phyloP scores from a whole-genome alignment of 495 filamentous ascomycete genomes.

The Bacidia rubella region DNA sequence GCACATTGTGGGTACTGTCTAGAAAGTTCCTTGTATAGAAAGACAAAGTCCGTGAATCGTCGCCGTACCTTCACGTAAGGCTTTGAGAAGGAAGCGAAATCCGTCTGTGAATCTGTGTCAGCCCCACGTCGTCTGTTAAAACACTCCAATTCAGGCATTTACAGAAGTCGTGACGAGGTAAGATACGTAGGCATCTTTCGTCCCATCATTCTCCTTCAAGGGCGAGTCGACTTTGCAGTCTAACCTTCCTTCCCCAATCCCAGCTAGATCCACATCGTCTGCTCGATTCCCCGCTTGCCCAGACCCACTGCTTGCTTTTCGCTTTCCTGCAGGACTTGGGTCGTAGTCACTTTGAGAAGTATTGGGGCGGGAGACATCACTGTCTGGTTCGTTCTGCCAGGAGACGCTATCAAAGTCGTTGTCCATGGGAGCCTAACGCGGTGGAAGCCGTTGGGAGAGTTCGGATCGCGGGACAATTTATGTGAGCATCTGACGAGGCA shows the following conservation, averaged over 20 bases:
- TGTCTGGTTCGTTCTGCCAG: slow-evolving; percentile 39
- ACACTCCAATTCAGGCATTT: slow-evolving; percentile 20
- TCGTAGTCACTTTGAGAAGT: slow-evolving; percentile 27
- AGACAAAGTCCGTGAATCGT: slow-evolving; percentile 94
- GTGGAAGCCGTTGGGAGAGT: background rate
- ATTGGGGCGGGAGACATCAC: slow-evolving; percentile 35
- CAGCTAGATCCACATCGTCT: slow-evolving; percentile 48
- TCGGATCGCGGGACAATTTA: too few species aligned
- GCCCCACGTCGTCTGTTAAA: background rate
- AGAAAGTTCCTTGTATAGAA: slow-evolving; percentile 79
- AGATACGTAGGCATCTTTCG: slow-evolving; percentile 91
- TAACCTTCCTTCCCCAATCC: slow-evolving; percentile 65
- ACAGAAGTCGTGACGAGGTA: slow-evolving; percentile 89
- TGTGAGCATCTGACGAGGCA: too few species aligned
- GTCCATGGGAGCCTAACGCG: slow-evolving; percentile 19
- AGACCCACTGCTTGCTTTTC: slow-evolving; percentile 34
- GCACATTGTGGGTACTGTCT: slow-evolving; percentile 82
- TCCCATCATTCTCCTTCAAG: slow-evolving; percentile 90
- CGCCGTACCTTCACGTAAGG: slow-evolving; percentile 62
- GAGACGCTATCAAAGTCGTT: slow-evolving; percentile 47
- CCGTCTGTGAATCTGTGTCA: slow-evolving; percentile 44
- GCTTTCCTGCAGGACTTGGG: slow-evolving; percentile 38
- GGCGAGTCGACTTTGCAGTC: slow-evolving; percentile 73
- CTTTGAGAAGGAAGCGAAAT: slow-evolving; percentile 83
- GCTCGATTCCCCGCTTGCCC: slow-evolving; percentile 42